Evolutionary conservation across 192 early-diverging fungal genomes (phyloP), one percentile per base, ranked within the genome.

Genomic region (Umbelopsis sp.): DNA sequence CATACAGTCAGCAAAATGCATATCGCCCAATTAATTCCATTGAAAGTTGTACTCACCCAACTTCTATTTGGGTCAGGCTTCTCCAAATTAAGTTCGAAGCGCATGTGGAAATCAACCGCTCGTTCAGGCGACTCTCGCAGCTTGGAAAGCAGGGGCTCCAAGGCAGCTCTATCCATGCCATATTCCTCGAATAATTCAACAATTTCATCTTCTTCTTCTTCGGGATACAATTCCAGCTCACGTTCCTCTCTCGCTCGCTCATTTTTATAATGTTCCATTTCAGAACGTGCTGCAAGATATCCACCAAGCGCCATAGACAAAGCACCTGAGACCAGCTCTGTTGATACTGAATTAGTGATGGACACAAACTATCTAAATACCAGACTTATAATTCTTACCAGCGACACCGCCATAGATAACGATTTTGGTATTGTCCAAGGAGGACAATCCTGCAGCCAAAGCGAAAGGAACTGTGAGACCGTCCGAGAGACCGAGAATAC

Each of bases 101-200:
- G 71, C 87, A 88, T 88, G 85, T 86, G 86, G 68, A 88, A 88
- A 61, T 88, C 85, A 3, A 88, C 80, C 68, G 81, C 83, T 46
- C 72, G 71, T 4, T 80, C 78, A 25, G 78, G 76, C 51, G 85
- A 74, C 25, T 72, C 51, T 45, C 78, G 58, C 52, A 88, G 78
- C 5, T 68, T 64, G 9, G 49, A 48, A n/a, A 88, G 64, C 70
- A 88, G 64, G n/a, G 87, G 87, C 44, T 81, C 74, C 55, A 88
- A 45, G 33, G 72, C 72, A 18, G 68, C 49, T 3, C 80, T 73
- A 50, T 72, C 68, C 33, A 88, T 48, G 7, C 87, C 85, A 69
- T 88, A 88, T n/a, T 74, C 76, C 72, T 82, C 78, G 64, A 88
- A 88, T n/a, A 88, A 75, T 58, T 88, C 86, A 12, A 77, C 68